Percentiles rank a stretch among this genome's conserved stretches.
These are phyloP conservation scores for Wickerhamomyces chaumierensis DNA, from an alignment of 805 yeast genomes.

Conservation along the genomic window DNA sequence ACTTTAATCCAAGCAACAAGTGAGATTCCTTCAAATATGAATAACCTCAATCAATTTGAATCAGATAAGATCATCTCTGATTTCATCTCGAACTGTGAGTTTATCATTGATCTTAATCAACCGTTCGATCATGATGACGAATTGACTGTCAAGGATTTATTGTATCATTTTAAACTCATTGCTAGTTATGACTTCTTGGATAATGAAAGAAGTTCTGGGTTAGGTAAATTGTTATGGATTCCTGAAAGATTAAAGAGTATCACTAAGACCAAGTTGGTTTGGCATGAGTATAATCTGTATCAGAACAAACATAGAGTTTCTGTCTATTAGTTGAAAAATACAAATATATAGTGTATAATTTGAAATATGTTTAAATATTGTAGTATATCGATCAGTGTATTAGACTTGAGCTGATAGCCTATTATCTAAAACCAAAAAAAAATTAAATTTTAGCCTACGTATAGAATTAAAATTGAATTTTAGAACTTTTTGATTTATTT, in stretches of 20 bases:
- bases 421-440: too few relatives aligned
- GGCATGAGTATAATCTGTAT: slow-evolving; percentile 41
- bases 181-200: slow-evolving; percentile 15
- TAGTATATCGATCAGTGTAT: too few relatives aligned
- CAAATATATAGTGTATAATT: too few relatives aligned
- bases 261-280: slow-evolving; percentile 26
- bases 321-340: too few relatives aligned
- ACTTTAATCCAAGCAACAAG: slow-evolving; percentile 28
- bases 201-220: slow-evolving; percentile 38
- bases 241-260: slow-evolving; percentile 25
- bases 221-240: slow-evolving; percentile 42
- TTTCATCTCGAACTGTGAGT: slow-evolving; percentile 45
- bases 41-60: slow-evolving; percentile 62
- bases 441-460: too few relatives aligned
- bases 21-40: slow-evolving; percentile 52
- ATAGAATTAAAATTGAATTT: too few relatives aligned
- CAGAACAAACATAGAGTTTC: slow-evolving; percentile 15
- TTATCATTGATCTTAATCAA: slow-evolving; percentile 51
- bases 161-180: slow-evolving; percentile 34
- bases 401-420: too few relatives aligned
- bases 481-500: too few relatives aligned
- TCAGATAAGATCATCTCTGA: slow-evolving; percentile 35
- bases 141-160: slow-evolving; percentile 4
- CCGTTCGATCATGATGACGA: slow-evolving; percentile 24
- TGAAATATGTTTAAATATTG: too few relatives aligned